Percentiles rank a stretch among this genome's conserved stretches.
Conservation (phyloP, 768 basidiomycete species). For the Suillus decipiens region DNA sequence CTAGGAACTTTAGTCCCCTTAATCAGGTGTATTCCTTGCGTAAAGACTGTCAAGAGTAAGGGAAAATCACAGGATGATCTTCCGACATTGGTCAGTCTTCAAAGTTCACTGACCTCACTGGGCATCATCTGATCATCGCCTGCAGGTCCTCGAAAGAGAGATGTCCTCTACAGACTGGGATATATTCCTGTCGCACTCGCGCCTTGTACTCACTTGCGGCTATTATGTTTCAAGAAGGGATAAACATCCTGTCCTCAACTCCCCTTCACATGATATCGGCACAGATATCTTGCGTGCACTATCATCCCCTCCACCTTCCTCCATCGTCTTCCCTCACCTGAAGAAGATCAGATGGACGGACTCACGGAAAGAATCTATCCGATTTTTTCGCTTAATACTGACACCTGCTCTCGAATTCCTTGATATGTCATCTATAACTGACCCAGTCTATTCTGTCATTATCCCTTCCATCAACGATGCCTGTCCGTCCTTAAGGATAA, state of each 20-base stretch:
- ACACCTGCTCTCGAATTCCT: slow-evolving; percentile 9
- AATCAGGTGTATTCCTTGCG: slow-evolving; percentile 7
- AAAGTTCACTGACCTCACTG: not conserved
- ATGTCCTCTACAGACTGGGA: slow-evolving; percentile 5
- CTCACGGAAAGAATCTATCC: slow-evolving; percentile 5
- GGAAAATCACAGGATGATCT: not conserved
- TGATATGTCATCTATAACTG: slow-evolving; percentile 7
- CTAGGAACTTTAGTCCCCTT: slow-evolving; percentile 6
- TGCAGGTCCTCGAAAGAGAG: not conserved
- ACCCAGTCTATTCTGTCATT: slow-evolving; percentile 6
- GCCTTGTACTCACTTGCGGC: slow-evolving; percentile 2
- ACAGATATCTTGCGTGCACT: slow-evolving; percentile 1
- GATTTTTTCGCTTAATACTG: slow-evolving; percentile 6
- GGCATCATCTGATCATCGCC: not conserved
- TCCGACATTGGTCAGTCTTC: slow-evolving; percentile 1
- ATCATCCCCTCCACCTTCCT: slow-evolving; percentile 7
- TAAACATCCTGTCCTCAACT: slow-evolving; percentile 9
- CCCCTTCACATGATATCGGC: slow-evolving; percentile 6
- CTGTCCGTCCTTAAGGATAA: slow-evolving; percentile 5
- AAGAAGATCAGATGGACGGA: slow-evolving; percentile 8
- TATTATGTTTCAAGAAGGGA: slow-evolving; percentile 9
- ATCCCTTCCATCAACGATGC: slow-evolving; percentile 6
- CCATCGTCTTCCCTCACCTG: not conserved
- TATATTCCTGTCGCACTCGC: slow-evolving; percentile 6
- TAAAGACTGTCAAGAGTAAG: not conserved